These are phyloP conservation scores for Fraxinus excelsior DNA, from an alignment of 257 asterid species.

Conservation along the genomic window DNA sequence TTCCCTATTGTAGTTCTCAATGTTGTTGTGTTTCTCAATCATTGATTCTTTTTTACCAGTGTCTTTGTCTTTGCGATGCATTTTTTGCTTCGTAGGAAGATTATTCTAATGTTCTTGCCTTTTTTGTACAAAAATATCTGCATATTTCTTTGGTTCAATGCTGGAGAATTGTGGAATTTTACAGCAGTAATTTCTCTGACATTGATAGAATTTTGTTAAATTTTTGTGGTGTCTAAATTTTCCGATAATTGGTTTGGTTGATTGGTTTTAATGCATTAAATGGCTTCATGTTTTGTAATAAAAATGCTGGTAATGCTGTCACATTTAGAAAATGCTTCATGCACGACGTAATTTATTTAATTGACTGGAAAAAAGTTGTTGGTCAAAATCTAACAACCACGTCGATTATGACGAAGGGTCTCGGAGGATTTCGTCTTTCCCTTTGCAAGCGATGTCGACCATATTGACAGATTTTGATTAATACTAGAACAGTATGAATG, in stretches of 20 bases:
- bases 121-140: background rate
- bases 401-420: too few species aligned
- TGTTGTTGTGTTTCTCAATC: background rate
- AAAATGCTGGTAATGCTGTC: background rate
- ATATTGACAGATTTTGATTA: too few species aligned
- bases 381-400: background rate
- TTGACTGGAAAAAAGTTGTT: background rate
- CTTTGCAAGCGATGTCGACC: too few species aligned
- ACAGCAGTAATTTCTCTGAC: background rate
- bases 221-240: background rate
- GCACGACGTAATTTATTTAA: background rate
- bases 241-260: background rate
- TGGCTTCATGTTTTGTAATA: background rate
- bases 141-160: background rate
- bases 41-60: background rate
- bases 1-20: background rate
- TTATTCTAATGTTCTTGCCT: background rate
- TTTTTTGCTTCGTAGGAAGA: too few species aligned
- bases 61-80: background rate
- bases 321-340: background rate
- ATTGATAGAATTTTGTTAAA: background rate
- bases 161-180: conserved; percentile 6
- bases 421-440: too few species aligned
- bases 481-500: too few species aligned
- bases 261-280: conserved; percentile 5